These are phyloP conservation scores for Kodamaea kaohsiungensis DNA, from an alignment of 805 yeast genomes.

Conservation along the genomic window DNA sequence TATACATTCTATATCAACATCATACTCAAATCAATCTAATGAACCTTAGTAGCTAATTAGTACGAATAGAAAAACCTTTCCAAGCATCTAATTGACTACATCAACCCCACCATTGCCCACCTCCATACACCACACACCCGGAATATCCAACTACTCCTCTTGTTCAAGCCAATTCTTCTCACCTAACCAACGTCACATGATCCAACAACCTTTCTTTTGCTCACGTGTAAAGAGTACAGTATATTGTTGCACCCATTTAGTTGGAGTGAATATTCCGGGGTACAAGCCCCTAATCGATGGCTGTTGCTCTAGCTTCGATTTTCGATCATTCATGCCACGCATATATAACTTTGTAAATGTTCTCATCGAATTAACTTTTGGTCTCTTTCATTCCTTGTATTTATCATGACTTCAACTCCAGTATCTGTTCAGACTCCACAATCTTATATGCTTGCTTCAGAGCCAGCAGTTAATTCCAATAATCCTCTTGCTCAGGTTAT, in stretches of 20 bases:
- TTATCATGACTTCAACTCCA: background rate
- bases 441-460: background rate
- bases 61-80: no score
- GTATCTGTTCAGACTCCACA: background rate
- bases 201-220: background rate
- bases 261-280: slow-evolving; percentile 1
- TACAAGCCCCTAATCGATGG: slow-evolving; percentile 1
- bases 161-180: background rate
- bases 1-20: no score
- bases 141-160: no score
- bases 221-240: background rate
- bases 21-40: no score
- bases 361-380: background rate
- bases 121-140: no score
- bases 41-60: no score
- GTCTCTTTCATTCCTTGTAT: background rate
- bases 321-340: slow-evolving; percentile 2
- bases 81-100: background rate
- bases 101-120: background rate
- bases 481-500: background rate
- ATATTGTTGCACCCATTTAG: slow-evolving; percentile 2
- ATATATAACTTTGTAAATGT: background rate
- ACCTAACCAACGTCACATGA: slow-evolving; percentile 1
- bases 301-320: background rate
- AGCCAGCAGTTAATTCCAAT: background rate